These are phyloP conservation scores for Paradendryphiella salina DNA, from an alignment of 2,329 filamentous ascomycete genomes.

Conservation along the genomic window DNA sequence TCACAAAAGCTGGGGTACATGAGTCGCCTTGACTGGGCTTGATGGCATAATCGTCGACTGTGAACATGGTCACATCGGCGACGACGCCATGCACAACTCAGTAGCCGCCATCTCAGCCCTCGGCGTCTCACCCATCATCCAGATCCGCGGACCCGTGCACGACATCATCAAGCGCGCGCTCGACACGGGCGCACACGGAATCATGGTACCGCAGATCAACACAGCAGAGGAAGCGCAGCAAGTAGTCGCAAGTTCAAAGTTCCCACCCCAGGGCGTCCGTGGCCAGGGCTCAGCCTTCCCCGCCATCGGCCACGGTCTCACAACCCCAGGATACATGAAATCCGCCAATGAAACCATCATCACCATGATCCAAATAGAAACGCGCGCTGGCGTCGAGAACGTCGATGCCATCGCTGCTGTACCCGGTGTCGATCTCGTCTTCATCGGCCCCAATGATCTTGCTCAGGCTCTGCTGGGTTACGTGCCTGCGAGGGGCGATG, in stretches of 20 bases:
- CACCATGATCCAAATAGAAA: slow-evolving; percentile 71
- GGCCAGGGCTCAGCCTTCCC: slow-evolving; percentile 62
- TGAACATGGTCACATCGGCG: no score
- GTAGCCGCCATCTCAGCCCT: no score
- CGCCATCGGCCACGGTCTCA: slow-evolving; percentile 52
- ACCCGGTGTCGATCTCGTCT: no score
- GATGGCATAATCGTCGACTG: no score
- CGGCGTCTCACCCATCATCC: no score
- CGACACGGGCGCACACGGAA: slow-evolving; percentile 61
- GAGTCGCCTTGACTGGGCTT: no score
- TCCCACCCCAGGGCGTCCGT: slow-evolving; percentile 59
- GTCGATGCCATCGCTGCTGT: slow-evolving; percentile 63
- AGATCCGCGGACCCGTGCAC: slow-evolving; percentile 39
- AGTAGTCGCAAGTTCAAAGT: slow-evolving; percentile 59
- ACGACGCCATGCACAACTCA: no score
- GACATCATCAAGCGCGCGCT: slow-evolving; percentile 60
- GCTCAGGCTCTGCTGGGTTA: no score
- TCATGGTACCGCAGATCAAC: slow-evolving; percentile 60
- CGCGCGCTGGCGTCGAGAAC: slow-evolving; percentile 62
- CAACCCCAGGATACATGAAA: slow-evolving; percentile 60
- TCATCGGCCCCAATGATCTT: no score
- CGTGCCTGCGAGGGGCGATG: no score
- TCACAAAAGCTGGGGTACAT: no score
- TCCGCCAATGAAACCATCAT: slow-evolving; percentile 61
- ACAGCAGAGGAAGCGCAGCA: slow-evolving; percentile 51